Evolutionary conservation across 2,329 filamentous ascomycete species (phyloP), one percentile per base, ranked within the genome.

Genomic region (Fusarium begoniae): DNA sequence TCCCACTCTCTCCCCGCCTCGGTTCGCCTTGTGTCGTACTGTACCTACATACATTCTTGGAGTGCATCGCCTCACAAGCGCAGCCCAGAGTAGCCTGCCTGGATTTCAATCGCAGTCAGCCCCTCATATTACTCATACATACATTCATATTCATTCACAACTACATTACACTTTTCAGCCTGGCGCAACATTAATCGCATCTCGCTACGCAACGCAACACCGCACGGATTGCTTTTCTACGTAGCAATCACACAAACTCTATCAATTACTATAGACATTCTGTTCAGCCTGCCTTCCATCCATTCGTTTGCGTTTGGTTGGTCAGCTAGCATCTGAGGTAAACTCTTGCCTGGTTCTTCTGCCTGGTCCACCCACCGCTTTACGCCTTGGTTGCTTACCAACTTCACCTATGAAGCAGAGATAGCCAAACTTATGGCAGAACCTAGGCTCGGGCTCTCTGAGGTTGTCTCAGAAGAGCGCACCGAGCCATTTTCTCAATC

Each of bases 401-500:
- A 70, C 65, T 60, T 63, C 69, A 50, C 57, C 77, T 81, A 79
- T 78, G 77, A 75, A 74, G 76, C 74, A 79, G 78, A 74, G 74
- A 78, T 68, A 66, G 63, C 66, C 70, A 73, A 68, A 59, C 77
- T 75, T 53, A 89, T 89, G 87, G 83, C 82, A 76, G 86, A 88
- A 72, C 80, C 82, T 73, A 85, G 81, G 74, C 74, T 79, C 66
- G 81, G 79, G 77, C 76, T 79, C 74, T 83, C 82, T 48, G 80
- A 82, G 70, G 82, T 79, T 72, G 77, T 79, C 70, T 84, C 84
- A 69, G 83, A 85, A 77, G 88, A 90, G 82, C 87, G 84, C 80
- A 90, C 89, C 53, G 88, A 90, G 81, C 87, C 88, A 15, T 89
- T 90, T 75, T 88, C 88, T 15, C 84, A 89, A 72, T 86, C 87